Base-by-base conservation (phyloP, 1,139 yeast genomes). In the Candida dubliniensis region DNA sequence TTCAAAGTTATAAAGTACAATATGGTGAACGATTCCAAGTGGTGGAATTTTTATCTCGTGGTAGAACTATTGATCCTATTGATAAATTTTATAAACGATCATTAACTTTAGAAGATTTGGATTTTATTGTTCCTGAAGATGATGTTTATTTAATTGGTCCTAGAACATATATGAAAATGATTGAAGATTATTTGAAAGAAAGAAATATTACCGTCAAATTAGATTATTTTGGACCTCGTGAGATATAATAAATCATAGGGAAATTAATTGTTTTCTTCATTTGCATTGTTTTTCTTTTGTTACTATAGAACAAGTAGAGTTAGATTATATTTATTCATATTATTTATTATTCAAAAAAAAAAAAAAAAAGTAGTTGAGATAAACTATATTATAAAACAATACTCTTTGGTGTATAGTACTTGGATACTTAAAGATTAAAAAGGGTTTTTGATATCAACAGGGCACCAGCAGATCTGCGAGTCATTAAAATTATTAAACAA, bases 121-220 rank as follows among this genome's bases (percentile, higher is more conserved):
- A 56, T 8, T 39, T 43, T 23, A 38, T 61, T 11, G 49, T 49
- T 24, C 24, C 26, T 10, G 32, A 42, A 24, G 49, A 57, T 38
- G 51, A 53, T 32, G 60, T 66, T 27, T 70, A 69, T 50, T 46
- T 69, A 35, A 52, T 69, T 35, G 76, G 76, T 12, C 76, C 76
- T 24, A 54, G 55, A 23, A 53, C 47, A 3, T 71, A 67, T 48
- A 67, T 69, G 74, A 54, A 53, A 27, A 56, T 56, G 36, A 63
- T 69, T 15, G 59, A 52, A 39, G 49, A 48, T 1, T 39, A 49
- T 36, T 46, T 53, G 31, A 37, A 27, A 13, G 33, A 38, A 8
- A 53, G 44, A 36, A 41, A 43, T 12, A 40, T 51, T 27, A 34
- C 38, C 14, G 51, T 51, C 34, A 51, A 47, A 24, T 44, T 50